Conservation (phyloP, 768 basidiomycete species). For the Tephrocybe sp. region DNA sequence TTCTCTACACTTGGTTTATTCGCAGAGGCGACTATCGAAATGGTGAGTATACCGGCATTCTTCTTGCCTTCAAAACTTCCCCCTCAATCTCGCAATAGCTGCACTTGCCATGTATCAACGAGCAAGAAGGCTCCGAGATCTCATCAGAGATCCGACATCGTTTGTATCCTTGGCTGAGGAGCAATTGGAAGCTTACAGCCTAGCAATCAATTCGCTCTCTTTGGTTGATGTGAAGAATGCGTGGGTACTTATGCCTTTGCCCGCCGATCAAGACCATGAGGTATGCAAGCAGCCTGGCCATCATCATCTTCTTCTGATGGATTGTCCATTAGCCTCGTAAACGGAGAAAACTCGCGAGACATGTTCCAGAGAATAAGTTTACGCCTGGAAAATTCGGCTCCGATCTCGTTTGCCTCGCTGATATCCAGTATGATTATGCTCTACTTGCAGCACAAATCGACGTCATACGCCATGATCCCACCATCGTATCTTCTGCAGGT, state of each 20-base stretch:
- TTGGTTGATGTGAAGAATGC: constrained; percentile 78
- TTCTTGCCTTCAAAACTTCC: constrained; percentile 10
- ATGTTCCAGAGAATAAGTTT: constrained; percentile 77
- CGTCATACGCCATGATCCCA: constrained; percentile 65
- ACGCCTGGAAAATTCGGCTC: constrained; percentile 59
- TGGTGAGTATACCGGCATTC: constrained; percentile 51
- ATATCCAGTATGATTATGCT: constrained; percentile 77
- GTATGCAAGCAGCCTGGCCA: constrained; percentile 34
- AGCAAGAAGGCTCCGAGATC: constrained; percentile 70
- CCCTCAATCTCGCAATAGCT: constrained; percentile 45
- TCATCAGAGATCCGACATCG: constrained; percentile 39
- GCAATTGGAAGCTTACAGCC: constrained; percentile 76
- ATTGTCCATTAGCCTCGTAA: constrained; percentile 52
- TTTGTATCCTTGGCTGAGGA: constrained; percentile 54
- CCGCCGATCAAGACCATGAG: constrained; percentile 43
- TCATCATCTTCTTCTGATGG: constrained; percentile 17
- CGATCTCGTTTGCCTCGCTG: constrained; percentile 76
- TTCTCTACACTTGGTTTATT: constrained; percentile 94
- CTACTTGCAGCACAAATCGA: constrained; percentile 76
- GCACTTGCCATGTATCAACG: constrained; percentile 92
- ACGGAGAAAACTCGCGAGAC: constrained; percentile 65
- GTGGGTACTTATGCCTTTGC: constrained; percentile 72
- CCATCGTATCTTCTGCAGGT: constrained; percentile 65
- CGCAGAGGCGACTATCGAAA: constrained; percentile 85
- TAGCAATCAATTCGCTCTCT: constrained; percentile 86